Base-by-base conservation (phyloP, 2,329 filamentous ascomycete genomes). In the Blumeria hordei region DNA sequence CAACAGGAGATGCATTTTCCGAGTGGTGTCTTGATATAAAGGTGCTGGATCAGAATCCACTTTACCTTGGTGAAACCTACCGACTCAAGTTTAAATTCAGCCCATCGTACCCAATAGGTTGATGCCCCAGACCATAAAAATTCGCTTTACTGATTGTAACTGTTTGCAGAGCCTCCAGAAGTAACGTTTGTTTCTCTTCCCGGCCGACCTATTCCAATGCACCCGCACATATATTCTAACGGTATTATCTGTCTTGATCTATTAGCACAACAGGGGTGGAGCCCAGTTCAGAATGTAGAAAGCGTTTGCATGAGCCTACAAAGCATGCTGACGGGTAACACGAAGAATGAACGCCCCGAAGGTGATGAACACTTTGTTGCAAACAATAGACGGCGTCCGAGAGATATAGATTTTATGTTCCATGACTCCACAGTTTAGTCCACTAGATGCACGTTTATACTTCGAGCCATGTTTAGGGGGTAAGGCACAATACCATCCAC, bases 161-260 rank as follows among this genome's bases (percentile, higher is more conserved):
- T n/a, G 21, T 28, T 43, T 21, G 54, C 62, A 94, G 90, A 95
- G 71, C 84, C 92, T 0, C 92, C 92, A 28, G 92, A 98, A 73
- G 92, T 96, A 60, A 84, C 85, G 56, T 98, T 98, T 65, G 74
- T 86, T 55, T 73, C 80, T 62, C 71, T 77, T 54, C 67, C 77
- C 36, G 72, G 76, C 62, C 76, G 78, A 47, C 74, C 76, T 39
- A 88, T 98, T 63, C 92, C 92, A 0, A 88, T 94, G 67, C 92
- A 98, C 64, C 92, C 92, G 3, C 92, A 98, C 70, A 85, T 98
- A 68, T 98, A 98, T 72, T 92, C 62, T 62, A 98, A 98, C 68
- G 92, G 92, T 62, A 94, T 96, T 67, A 98, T 98, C 66, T 98
- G 92, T 64, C 82, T 98, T 52, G 92, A 98, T 63, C 77, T 98